phyloP scores from a whole-genome alignment of 495 filamentous ascomycete species.

The Trichoderma reesei region DNA sequence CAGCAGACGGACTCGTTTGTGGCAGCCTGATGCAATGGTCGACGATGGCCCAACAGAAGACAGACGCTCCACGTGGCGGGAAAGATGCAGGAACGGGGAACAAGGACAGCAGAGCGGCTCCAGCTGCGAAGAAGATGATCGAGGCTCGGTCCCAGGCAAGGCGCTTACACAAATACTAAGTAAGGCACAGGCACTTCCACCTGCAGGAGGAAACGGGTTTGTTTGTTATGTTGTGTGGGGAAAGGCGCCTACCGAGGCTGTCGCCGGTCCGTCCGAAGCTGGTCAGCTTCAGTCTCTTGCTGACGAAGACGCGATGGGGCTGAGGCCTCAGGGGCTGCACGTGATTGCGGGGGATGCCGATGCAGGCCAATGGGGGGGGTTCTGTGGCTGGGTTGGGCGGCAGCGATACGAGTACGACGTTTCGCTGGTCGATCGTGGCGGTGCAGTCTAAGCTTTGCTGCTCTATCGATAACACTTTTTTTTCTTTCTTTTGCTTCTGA shows the following conservation, averaged over 20 bases:
- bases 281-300: neutral
- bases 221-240: neutral
- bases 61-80: neutral
- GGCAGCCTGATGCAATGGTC: neutral
- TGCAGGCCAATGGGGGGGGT: neutral
- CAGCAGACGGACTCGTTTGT: neutral
- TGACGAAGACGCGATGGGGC: neutral
- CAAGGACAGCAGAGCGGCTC: neutral
- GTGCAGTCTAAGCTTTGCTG: neutral
- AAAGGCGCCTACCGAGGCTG: neutral
- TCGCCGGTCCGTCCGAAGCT: slow-evolving; percentile 5
- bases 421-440: neutral
- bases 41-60: neutral
- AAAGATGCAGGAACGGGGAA: neutral
- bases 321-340: slow-evolving; percentile 8
- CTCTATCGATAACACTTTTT: slow-evolving; percentile 9
- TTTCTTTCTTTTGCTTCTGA: slow-evolving; percentile 2
- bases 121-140: neutral
- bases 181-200: neutral
- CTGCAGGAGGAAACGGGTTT: neutral
- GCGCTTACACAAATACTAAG: too few species aligned
- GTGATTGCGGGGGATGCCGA: slow-evolving; percentile 2
- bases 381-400: neutral
- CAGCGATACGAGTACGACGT: neutral
- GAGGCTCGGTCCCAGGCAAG: neutral